Percentiles rank a stretch among this genome's conserved stretches.
Evolutionary conservation across 1,284 basidiomycete genomes (phyloP).

Genomic region (Athelia psychrophila): DNA sequence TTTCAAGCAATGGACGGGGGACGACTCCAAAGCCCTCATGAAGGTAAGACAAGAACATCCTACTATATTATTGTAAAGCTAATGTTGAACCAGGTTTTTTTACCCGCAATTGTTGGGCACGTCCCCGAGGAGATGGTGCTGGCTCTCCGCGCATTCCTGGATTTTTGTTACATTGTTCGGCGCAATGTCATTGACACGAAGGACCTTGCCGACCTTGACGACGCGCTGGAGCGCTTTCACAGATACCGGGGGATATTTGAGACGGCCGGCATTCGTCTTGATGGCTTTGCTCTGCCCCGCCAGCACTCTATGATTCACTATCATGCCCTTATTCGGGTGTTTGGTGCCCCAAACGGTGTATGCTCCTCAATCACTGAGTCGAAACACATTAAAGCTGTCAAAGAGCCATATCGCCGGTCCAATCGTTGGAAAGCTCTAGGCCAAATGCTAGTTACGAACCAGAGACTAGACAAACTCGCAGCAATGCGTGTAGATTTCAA

Average conservation of each 20-base stretch:
- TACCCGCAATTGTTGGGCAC: conserved; percentile 9
- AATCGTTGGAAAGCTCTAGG: conserved; percentile 14
- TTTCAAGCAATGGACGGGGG: conserved; percentile 24
- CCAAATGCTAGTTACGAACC: conserved; percentile 20
- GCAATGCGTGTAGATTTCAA: conserved; percentile 12
- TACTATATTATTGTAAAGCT: not conserved
- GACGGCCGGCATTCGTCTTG: conserved; percentile 6
- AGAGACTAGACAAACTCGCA: conserved; percentile 17
- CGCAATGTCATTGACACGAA: conserved; percentile 4
- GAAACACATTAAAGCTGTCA: conserved; percentile 17
- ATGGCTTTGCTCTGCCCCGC: conserved; percentile 16
- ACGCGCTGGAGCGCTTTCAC: conserved; percentile 6
- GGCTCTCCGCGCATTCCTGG: conserved; percentile 9
- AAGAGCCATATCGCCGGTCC: conserved; percentile 21
- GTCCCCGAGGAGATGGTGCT: conserved; percentile 9
- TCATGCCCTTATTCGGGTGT: not conserved
- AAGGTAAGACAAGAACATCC: conserved; percentile 9
- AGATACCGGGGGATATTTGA: conserved; percentile 6
- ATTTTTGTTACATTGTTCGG: conserved; percentile 16
- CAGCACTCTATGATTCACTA: conserved; percentile 13
- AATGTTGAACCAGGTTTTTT: conserved; percentile 5
- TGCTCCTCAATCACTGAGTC: conserved; percentile 14
- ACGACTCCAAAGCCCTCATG: conserved; percentile 25
- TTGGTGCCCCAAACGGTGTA: conserved; percentile 6
- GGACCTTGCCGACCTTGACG: not conserved